phyloP scores from a whole-genome alignment of 169 alveolate genomes.

The Miamiensis avidus region DNA sequence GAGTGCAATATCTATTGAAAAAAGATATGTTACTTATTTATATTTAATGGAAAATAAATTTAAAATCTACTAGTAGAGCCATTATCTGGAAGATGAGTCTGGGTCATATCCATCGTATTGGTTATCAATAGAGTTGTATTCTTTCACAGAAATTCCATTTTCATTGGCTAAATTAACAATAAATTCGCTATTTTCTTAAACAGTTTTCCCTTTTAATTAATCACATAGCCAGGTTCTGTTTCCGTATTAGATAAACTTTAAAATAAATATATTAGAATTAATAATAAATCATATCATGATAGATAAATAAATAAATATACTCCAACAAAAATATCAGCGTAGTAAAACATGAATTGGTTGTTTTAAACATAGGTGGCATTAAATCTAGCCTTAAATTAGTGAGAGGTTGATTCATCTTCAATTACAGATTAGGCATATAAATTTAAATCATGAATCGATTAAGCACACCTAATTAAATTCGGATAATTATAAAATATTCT shows the following conservation, averaged over 20 bases:
- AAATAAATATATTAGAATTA: too few relatives aligned
- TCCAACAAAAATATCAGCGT: constrained; percentile 18
- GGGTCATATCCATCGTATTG: background rate
- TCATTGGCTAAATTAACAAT: background rate
- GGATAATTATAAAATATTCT: background rate
- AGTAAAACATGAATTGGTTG: constrained; percentile 7
- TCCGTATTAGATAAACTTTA: constrained; percentile 2
- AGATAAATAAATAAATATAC: too few relatives aligned
- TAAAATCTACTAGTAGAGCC: background rate
- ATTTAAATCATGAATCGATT: constrained; percentile 17
- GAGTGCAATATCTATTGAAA: constrained; percentile 1
- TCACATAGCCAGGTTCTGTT: constrained; percentile 7
- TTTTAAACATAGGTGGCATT: background rate
- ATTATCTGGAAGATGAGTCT: background rate
- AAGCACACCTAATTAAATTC: constrained; percentile 8
- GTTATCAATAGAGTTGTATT: background rate
- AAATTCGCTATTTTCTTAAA: background rate
- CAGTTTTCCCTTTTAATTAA: background rate
- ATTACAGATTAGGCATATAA: background rate
- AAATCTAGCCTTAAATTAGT: background rate
- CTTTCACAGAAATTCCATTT: background rate
- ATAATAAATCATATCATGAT: background rate
- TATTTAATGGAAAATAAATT: too few relatives aligned
- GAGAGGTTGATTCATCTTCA: background rate
- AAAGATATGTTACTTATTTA: background rate